A percentile compares a stretch with the other conserved stretches of the same genome.
Evolutionary conservation across 805 yeast species (phyloP).

Genomic region (Sugiyamaella smithiae): DNA sequence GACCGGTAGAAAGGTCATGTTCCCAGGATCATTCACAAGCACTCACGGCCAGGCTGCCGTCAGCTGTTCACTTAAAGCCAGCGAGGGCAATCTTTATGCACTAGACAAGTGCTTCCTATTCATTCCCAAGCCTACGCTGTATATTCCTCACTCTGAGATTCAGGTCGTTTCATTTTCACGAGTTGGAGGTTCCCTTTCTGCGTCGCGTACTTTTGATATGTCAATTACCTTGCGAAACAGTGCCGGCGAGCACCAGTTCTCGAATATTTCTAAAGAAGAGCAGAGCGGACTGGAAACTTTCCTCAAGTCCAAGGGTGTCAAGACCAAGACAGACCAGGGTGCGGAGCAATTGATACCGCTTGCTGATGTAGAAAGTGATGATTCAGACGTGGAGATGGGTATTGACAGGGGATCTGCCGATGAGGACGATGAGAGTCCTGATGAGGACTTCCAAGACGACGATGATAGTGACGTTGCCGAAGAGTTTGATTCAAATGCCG

Average conservation of each 20-base stretch:
- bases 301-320: conserved; percentile 71
- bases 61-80: conserved; percentile 88
- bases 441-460: conserved; percentile 75
- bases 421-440: conserved; percentile 64
- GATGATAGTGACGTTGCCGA: conserved; percentile 70
- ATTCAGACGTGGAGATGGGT: conserved; percentile 43
- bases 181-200: conserved; percentile 71
- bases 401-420: conserved; percentile 71
- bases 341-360: conserved; percentile 80
- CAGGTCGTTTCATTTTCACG: conserved; percentile 78
- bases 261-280: conserved; percentile 86
- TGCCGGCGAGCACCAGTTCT: conserved; percentile 72
- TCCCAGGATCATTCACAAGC: conserved; percentile 79
- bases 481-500: conserved; percentile 73
- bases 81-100: conserved; percentile 92
- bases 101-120: conserved; percentile 87
- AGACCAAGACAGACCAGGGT: conserved; percentile 84
- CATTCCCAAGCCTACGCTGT: conserved; percentile 90
- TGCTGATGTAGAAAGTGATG: conserved; percentile 65
- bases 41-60: conserved; percentile 80
- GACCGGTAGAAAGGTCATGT: conserved; percentile 78
- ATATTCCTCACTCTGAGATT: conserved; percentile 83
- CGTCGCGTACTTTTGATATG: conserved; percentile 89
- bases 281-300: conserved; percentile 74
- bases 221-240: conserved; percentile 69